Evolutionary conservation across 1,284 basidiomycete genomes (phyloP), one percentile per base, ranked within the genome.

Genomic region (Boletellus dicymbophilus): DNA sequence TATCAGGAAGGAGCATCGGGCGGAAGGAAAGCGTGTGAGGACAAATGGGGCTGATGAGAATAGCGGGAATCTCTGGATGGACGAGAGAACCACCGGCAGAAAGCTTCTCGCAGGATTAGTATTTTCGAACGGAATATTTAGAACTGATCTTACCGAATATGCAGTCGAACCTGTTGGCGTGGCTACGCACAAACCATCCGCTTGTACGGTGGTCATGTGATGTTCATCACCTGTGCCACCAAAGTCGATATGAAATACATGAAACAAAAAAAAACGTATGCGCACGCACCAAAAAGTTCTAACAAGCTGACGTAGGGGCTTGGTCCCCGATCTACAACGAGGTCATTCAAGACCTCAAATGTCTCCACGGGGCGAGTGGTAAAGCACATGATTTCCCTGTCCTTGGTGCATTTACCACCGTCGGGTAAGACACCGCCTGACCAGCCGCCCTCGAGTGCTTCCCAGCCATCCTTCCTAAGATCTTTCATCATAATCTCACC

Each of bases 181-280:
- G 3, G 97, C 91, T 15, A 99, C 90, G 27, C 92, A 95, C 23
- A 99, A 75, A 3, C 97, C 97, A 65, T 99, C 97, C 0, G 96
- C 97, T 72, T 99, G 97, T 1, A 98, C 97, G 1, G 97, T 99
- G 1, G 97, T 99, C 81, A 99, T 88, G 74, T 99, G 97, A 68
- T 98, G 93, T 60, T 99, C 96, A 64, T 99, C 97, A 53, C 94
- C 95, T 97, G 25, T 48, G 26, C 27, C 41, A 44, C 38, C 8
- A n/a, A 31, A 40, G 62, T 51, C 45, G 58, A 41, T 6, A 26
- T 22, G 3, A 44, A 40, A 31, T 25, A 34, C 26, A 10, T 8
- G 23, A 53, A 28, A 46, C 42, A 38, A 53, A 28, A 46, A 43
- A 38, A 31, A 43, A 37, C 26, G 3, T 11, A 15, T 26, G 2